phyloP scores from a whole-genome alignment of 306 rosid species.

The Quercus engelmannii region DNA sequence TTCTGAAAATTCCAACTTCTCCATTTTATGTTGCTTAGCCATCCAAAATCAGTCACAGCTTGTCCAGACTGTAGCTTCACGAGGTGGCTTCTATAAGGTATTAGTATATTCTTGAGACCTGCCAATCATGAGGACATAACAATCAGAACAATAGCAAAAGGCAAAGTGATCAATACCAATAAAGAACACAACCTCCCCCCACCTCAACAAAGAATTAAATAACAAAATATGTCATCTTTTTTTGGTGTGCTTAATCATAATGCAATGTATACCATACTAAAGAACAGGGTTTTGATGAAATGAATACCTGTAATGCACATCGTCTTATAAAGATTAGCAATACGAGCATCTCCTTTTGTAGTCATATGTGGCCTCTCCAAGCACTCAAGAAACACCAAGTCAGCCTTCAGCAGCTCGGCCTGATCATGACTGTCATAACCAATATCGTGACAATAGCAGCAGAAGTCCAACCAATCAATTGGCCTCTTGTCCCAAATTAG shows the following conservation, averaged over 20 bases:
- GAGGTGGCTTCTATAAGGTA: slow-evolving; percentile 70
- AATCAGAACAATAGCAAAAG: slow-evolving; percentile 16
- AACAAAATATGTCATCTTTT: not conserved
- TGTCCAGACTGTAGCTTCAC: slow-evolving; percentile 46
- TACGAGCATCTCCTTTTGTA: slow-evolving; percentile 64
- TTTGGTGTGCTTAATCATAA: not conserved
- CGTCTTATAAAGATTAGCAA: slow-evolving; percentile 67
- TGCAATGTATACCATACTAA: not conserved
- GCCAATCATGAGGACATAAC: slow-evolving; percentile 24
- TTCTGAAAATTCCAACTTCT: slow-evolving; percentile 44
- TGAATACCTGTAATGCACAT: slow-evolving; percentile 80
- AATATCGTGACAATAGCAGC: slow-evolving; percentile 97
- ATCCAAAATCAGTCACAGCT: slow-evolving; percentile 66
- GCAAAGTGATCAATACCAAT: not conserved
- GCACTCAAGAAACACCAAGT: slow-evolving; percentile 87
- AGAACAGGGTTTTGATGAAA: not conserved
- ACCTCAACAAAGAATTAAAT: not conserved
- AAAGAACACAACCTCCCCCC: not conserved
- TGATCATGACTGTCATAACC: slow-evolving; percentile 93
- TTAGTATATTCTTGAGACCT: slow-evolving; percentile 76
- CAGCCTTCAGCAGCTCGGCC: slow-evolving; percentile 70
- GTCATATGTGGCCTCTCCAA: slow-evolving; percentile 73
- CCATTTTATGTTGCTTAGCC: slow-evolving; percentile 79
- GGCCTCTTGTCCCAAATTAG: slow-evolving; percentile 89
- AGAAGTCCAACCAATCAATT: slow-evolving; percentile 93